Evolutionary conservation across 495 filamentous ascomycete genomes (phyloP).

Genomic region (Sordaria brevicollis): DNA sequence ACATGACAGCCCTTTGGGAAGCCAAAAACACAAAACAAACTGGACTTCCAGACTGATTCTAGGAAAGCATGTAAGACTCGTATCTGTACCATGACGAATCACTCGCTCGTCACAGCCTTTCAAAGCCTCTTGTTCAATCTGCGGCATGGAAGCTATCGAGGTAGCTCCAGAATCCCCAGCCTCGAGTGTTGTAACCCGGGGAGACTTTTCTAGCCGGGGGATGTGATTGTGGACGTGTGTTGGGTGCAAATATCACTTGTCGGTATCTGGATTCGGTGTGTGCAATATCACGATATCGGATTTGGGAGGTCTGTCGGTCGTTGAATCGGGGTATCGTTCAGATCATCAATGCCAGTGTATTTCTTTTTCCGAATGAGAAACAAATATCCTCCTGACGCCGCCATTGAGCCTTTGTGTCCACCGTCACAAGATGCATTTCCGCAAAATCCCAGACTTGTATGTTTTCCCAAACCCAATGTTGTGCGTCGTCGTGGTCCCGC

Average conservation of each 20-base stretch:
- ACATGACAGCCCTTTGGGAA: not conserved
- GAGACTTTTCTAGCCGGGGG: conserved; percentile 39
- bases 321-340: not conserved
- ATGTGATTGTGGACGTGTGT: not conserved
- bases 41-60: not conserved
- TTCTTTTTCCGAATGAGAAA: conserved; percentile 18
- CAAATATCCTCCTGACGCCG: conserved; percentile 26
- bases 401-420: conserved; percentile 15
- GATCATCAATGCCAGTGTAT: conserved; percentile 25
- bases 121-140: conserved; percentile 55
- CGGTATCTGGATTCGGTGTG: not conserved
- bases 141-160: conserved; percentile 43
- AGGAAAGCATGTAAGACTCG: conserved; percentile 61
- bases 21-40: not conserved
- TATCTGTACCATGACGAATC: conserved; percentile 86
- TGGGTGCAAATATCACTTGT: not conserved
- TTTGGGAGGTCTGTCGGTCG: not conserved
- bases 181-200: conserved; percentile 35
- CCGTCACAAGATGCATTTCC: conserved; percentile 15
- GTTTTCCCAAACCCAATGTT: conserved; percentile 1
- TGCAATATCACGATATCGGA: not conserved
- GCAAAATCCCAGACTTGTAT: conserved; percentile 5
- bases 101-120: conserved; percentile 76
- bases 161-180: conserved; percentile 45
- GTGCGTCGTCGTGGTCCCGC: conserved; percentile 17